Evolutionary conservation across 371 early-diverging fungal genomes (phyloP).

Genomic region (Fennellomyces sp.): DNA sequence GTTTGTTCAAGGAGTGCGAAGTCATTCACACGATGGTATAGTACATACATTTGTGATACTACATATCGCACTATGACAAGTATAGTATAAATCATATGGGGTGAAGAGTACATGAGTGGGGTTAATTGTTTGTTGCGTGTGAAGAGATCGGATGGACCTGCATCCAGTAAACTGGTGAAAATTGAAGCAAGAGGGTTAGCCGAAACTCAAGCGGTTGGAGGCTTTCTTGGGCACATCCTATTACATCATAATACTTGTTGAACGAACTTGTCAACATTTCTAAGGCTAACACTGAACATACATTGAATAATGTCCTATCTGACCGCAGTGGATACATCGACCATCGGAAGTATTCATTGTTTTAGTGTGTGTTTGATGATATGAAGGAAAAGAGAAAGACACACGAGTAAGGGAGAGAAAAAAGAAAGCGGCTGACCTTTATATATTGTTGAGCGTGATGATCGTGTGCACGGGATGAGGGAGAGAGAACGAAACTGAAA

Average conservation of each 20-base stretch:
- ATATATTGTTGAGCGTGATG: neutral
- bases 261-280: conserved; percentile 20
- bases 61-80: too few species aligned
- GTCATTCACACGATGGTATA: neutral
- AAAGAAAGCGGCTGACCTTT: neutral
- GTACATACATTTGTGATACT: neutral
- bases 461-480: neutral
- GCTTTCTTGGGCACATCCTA: neutral
- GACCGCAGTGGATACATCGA: conserved; percentile 52
- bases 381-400: too few species aligned
- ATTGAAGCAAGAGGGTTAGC: neutral
- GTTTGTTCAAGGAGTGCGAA: neutral
- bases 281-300: conserved; percentile 32
- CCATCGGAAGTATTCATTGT: conserved; percentile 29
- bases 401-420: neutral
- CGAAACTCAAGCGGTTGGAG: neutral
- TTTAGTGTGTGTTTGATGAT: too few species aligned
- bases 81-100: neutral
- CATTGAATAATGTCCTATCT: conserved; percentile 52
- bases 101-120: neutral
- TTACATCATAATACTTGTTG: neutral
- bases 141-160: neutral
- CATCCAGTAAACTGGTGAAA: neutral
- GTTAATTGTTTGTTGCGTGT: neutral
- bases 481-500: neutral